Evolutionary conservation across 352 stramenopile species (phyloP), one percentile per base, ranked within the genome.

Genomic region (Pythium chondricola): DNA sequence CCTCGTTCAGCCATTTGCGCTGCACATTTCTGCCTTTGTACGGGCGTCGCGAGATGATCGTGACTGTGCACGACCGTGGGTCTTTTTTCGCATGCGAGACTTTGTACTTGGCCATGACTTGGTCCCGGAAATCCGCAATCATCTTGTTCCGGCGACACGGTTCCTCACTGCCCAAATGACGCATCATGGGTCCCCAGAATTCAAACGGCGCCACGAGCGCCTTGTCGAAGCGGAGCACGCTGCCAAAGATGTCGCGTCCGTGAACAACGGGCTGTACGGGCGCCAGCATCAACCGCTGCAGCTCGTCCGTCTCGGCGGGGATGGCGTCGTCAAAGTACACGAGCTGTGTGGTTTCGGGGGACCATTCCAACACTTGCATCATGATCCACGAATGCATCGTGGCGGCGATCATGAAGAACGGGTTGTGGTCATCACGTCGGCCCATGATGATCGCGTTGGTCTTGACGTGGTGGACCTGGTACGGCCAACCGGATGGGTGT

Each of bases 1-100:
- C 51, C 24, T 65, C 74, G 43, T 87, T 89, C 13, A 65, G 24
- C 78, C 78, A 89, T 21, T 83, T 63, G 35, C 78, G 78, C 48
- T 81, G 60, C 17, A 89, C 20, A 10, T 33, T 53, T 16, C 78
- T 72, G 2, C 78, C 78, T 1, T 33, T 41, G 44, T 84, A 84
- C 10, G 71, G 56, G 0, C 71, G 53, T 24, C 77, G 68, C 13
- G 72, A 74, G 29, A 89, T 82, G 24, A 87, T 60, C 1, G 77
- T 89, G 37, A 88, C 56, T n/a, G 33, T 52, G 44, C 44, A 52
- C 21, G 10, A 25, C 31, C 31, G 20, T 11, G 33, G 17, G 33
- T 52, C 44, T 31, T n/a, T n/a, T 32, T 52, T 52, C 26, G 18
- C 17, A 10, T 11, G 9, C 3, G 7, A 21, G n/a, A 49, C 43